A percentile compares a stretch with the other conserved stretches of the same genome.
Conservation (phyloP, 805 yeast species). For the Lachancea sp. region DNA sequence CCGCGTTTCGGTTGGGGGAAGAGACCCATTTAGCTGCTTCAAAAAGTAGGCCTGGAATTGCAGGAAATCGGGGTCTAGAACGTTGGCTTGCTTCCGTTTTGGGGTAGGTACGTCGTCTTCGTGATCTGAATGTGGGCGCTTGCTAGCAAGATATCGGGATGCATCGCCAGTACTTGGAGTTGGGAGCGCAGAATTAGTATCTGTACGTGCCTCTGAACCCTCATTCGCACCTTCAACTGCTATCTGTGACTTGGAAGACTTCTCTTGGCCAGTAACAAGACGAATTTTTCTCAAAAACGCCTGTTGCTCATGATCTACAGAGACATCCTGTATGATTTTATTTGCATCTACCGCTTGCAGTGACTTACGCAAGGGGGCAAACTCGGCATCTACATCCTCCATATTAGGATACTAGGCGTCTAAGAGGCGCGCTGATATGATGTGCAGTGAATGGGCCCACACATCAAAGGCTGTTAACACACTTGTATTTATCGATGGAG, state of each 20-base stretch:
- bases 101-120: background rate
- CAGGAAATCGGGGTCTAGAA: background rate
- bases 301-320: constrained; percentile 19
- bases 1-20: constrained; percentile 18
- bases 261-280: constrained; percentile 4
- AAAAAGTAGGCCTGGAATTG: constrained; percentile 19
- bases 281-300: constrained; percentile 11
- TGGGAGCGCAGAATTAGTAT: background rate
- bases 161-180: background rate
- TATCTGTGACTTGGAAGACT: background rate
- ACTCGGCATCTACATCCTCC: constrained; percentile 22
- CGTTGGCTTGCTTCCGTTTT: background rate
- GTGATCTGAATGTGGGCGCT: background rate
- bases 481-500: too few relatives aligned
- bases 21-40: constrained; percentile 18
- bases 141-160: background rate
- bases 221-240: background rate
- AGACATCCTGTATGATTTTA: constrained; percentile 22
- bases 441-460: too few relatives aligned
- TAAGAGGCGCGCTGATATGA: too few relatives aligned
- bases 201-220: background rate
- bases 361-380: constrained; percentile 26
- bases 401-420: constrained; percentile 1
- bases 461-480: too few relatives aligned
- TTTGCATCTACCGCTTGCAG: constrained; percentile 16